Base-by-base conservation (phyloP, 1,284 basidiomycete species). In the Hemileia vastatrix region DNA sequence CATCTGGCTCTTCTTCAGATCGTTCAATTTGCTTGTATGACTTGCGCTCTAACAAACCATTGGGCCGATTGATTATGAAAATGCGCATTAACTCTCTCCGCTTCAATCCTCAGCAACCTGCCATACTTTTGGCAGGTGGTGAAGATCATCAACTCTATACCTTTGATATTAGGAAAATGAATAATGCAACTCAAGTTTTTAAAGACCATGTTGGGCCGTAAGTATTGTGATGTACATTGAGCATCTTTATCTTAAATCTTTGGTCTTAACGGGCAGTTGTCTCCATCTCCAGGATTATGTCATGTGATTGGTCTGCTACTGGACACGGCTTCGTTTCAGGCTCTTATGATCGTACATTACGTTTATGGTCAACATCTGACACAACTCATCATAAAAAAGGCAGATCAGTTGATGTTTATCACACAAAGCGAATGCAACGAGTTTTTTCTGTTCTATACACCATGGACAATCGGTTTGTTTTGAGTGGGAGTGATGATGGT, bases 131-230 rank as follows among this genome's bases (percentile, higher is more conserved):
- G 2, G 83, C 97, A 13, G 95, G 90, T 11, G 95, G 91, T 1
- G 95, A 98, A 79, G 95, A 98, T 75, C 93, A 97, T 79, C 96
- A 97, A 72, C 80, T 98, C 45, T 98, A 98, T 78, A 97, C 95
- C 0, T 99, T 95, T 76, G 95, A 99, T 74, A 88, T 98, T 66
- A 84, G 94, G 49, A 84, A 88, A 64, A 81, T 99, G 54, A 79
- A 82, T 8, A 81, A 82, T 0, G 92, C 95, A 1, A 89, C 86
- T 2, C 90, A 95, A 70, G 90, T 98, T 50, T 98, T 95, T 82
- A 98, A 97, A 77, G 92, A 85, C 0, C 95, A 99, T 76, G 93
- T 97, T 11, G 90, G 91, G 0, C 91, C 93, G 59, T 61, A 45
- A 54, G 59, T 54, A 8, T 23, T 44, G 13, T 18, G n/a, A n/a